phyloP scores from a whole-genome alignment of 2,329 filamentous ascomycete species.

The Colletotrichum filicis region DNA sequence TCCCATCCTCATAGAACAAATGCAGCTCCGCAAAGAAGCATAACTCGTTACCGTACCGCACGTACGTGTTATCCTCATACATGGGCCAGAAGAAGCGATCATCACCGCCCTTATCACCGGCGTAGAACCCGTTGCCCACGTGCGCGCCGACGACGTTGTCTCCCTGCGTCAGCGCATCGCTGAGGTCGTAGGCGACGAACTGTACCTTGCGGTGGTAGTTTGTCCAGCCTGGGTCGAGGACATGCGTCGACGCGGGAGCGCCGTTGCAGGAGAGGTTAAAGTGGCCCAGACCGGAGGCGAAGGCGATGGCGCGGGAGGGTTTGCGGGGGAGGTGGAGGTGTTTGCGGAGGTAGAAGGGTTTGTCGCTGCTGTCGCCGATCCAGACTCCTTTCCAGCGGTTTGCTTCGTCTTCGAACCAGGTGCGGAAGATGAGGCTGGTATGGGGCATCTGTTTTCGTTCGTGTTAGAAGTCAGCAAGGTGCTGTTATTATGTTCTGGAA shows the following conservation, averaged over 20 bases:
- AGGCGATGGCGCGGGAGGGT: conserved; percentile 46
- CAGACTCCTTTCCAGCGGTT: conserved; percentile 53
- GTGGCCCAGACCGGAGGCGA: conserved; percentile 52
- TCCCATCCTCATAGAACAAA: conserved; percentile 49
- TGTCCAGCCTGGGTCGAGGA: conserved; percentile 51
- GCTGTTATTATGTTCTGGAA: neutral
- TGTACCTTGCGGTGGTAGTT: conserved; percentile 53
- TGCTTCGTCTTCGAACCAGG: conserved; percentile 52
- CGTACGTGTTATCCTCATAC: conserved; percentile 54
- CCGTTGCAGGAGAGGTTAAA: conserved; percentile 52
- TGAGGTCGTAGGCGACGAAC: conserved; percentile 55
- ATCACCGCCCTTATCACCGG: conserved; percentile 48
- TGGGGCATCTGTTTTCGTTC: conserved; percentile 47
- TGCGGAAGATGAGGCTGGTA: conserved; percentile 51
- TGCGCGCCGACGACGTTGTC: conserved; percentile 53
- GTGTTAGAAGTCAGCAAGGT: neutral
- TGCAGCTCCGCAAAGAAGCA: conserved; percentile 54
- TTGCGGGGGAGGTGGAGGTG: conserved; percentile 42
- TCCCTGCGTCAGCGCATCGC: conserved; percentile 42
- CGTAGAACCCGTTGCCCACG: conserved; percentile 57
- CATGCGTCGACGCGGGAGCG: conserved; percentile 45
- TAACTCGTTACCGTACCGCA: conserved; percentile 50
- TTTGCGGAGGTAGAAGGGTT: conserved; percentile 52
- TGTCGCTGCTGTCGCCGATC: conserved; percentile 52
- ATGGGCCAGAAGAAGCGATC: conserved; percentile 55